Evolutionary conservation across 176 grass and related monocot genomes (phyloP), one percentile per base, ranked within the genome.

Genomic region (Panicum miliaceum): DNA sequence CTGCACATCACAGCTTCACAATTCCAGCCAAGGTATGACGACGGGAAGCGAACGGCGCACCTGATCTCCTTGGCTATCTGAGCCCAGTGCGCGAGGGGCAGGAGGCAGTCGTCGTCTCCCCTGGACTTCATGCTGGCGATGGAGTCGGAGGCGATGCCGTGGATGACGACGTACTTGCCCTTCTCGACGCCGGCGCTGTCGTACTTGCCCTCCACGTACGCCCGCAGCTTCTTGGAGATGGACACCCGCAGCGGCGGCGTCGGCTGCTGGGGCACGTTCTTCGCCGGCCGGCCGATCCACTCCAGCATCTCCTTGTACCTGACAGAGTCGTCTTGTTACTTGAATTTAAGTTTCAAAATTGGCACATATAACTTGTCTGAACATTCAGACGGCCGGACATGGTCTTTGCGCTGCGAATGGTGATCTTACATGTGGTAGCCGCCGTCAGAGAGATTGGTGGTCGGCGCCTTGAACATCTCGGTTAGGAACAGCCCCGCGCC

Each of bases 91-190:
- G 92, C 89, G 9, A 94, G 89, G 0, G 96, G 91, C 26, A 98
- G 86, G 71, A 98, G 85, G 87, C 93, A 88, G 70, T 95, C 93
- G 8, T 68, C 83, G 86, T 95, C 96, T 41, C 93, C 96, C 71
- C 64, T 85, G 16, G 96, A 95, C 54, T 16, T 90, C 93, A 98
- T 98, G 29, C 77, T 95, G 75, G 96, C 96, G 15, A 85, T 68
- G 29, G 96, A 98, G 82, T 95, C 96, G 0, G 96, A 95, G 71
- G 92, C 77, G 72, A 98, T 89, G 82, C 96, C 93, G 78, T 98
- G 96, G 80, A 98, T 42, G 23, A 98, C 85, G 37, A 98, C 66
- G 81, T 85, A 98, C 82, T 76, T 90, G 19, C 93, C 91, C 80
- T 95, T 95, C 85, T 92, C 85, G 3, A 80, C 87, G 59, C 93